phyloP scores from a whole-genome alignment of 1,139 yeast species.

The Hanseniaspora gamundiae region DNA sequence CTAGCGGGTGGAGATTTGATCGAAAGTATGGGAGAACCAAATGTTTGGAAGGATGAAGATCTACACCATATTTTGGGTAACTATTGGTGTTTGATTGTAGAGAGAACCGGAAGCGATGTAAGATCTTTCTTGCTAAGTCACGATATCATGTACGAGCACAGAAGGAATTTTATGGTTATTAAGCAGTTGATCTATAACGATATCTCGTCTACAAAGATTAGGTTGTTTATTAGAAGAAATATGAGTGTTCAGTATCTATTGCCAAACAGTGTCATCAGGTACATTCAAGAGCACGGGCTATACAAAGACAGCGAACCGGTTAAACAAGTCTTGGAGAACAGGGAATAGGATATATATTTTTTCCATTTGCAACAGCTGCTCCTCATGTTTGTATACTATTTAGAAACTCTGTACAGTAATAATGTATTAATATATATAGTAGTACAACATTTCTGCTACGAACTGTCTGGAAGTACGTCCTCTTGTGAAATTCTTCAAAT shows the following conservation, averaged over 20 bases:
- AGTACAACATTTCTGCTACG: too few relatives aligned
- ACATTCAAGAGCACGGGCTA: constrained; percentile 82
- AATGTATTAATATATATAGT: too few relatives aligned
- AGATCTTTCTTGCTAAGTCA: constrained; percentile 82
- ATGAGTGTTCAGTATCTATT: constrained; percentile 93
- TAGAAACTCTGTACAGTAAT: too few relatives aligned
- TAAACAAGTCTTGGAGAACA: constrained; percentile 64
- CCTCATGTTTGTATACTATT: too few relatives aligned
- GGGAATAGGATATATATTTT: too few relatives aligned
- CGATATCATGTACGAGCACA: constrained; percentile 93
- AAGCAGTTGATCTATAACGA: constrained; percentile 94
- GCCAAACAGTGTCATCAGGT: constrained; percentile 90
- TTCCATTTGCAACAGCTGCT: too few relatives aligned
- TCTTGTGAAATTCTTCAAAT: too few relatives aligned
- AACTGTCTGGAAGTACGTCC: too few relatives aligned
- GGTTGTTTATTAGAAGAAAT: constrained; percentile 82
- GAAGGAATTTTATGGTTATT: constrained; percentile 85
- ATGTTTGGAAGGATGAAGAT: constrained; percentile 96
- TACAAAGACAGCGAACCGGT: constrained; percentile 85
- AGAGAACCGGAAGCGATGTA: constrained; percentile 93
- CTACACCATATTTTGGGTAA: constrained; percentile 89
- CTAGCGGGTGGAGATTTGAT: constrained; percentile 96
- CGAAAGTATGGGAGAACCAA: constrained; percentile 99
- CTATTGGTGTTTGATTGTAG: constrained; percentile 92
- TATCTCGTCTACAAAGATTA: constrained; percentile 86